These are phyloP conservation scores for Chenopodium suecicum DNA, from an alignment of 148 eudicot genomes.

Conservation along the genomic window DNA sequence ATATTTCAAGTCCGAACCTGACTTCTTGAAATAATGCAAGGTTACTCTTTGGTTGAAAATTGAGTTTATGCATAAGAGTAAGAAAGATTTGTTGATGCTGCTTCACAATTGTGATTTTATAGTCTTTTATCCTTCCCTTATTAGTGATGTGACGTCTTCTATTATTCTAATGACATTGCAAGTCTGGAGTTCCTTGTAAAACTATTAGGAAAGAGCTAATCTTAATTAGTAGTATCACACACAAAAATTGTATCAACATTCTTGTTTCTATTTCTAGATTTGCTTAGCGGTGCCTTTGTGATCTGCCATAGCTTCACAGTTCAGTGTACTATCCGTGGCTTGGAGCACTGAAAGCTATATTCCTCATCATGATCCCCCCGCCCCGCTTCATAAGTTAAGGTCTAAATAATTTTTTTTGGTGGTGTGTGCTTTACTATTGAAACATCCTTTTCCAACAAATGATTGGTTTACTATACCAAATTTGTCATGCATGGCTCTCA, in stretches of 20 bases:
- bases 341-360: not conserved
- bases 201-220: not conserved
- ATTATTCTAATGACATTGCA: not conserved
- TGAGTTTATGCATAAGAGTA: too few species aligned
- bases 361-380: not conserved
- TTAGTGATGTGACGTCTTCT: not conserved
- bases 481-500: not conserved
- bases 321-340: too few species aligned
- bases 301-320: not conserved
- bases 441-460: too few species aligned
- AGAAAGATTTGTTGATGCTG: too few species aligned
- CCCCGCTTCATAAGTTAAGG: not conserved
- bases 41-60: too few species aligned
- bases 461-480: too few species aligned
- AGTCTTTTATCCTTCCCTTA: too few species aligned
- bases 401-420: too few species aligned
- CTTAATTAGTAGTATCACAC: not conserved
- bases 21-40: too few species aligned
- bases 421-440: too few species aligned
- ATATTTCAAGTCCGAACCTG: too few species aligned
- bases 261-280: not conserved
- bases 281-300: not conserved
- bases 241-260: not conserved
- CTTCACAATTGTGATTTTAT: too few species aligned
- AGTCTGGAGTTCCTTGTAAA: not conserved